Evolutionary conservation across 805 yeast genomes (phyloP), one percentile per base, ranked within the genome.

Genomic region (Kazachstania taianensis): DNA sequence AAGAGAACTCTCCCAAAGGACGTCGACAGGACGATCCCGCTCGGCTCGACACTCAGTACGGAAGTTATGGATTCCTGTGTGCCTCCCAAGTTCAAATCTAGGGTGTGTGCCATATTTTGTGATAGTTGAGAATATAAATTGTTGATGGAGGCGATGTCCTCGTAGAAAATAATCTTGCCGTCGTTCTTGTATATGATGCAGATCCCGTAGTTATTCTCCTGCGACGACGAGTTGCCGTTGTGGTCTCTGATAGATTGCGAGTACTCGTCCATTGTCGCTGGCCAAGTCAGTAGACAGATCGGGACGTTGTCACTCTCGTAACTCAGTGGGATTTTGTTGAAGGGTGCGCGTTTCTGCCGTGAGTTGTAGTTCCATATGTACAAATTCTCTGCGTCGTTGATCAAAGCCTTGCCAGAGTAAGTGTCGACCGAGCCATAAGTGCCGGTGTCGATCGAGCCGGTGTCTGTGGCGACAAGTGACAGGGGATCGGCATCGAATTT

Each of bases 21-120:
- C 0, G 96, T 84, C 6, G 85, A 72, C 7, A 80, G 50, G 0
- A 79, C 65, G 4, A 84, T 63, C 2, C 95, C 95, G 1, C 81
- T 74, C 0, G 92, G 87, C 43, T 77, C 84, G 8, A 79, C 66
- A 41, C 71, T 71, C 37, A 74, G 72, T 1, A 79, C 69, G 26
- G 66, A 47, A 1, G 75, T 70, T 13, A 85, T 62, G 20, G 54
- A 51, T 52, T 87, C 96, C 28, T 39, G 24, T 17, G 42, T 36
- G 14, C 48, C 49, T 20, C 47, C 45, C 13, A 55, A 34, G 17
- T 43, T 46, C 26, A 57, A 32, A 31, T 42, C 43, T 17, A 55
- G 27, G 4, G 32, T 40, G 32, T 54, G 56, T 5, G 55, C 50
- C 40, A 53, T 46, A 14, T 43, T 43, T 18, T 44, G 43, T 5